phyloP scores from a whole-genome alignment of 2,329 filamentous ascomycete species.

The Pseudogymnoascus sp. region DNA sequence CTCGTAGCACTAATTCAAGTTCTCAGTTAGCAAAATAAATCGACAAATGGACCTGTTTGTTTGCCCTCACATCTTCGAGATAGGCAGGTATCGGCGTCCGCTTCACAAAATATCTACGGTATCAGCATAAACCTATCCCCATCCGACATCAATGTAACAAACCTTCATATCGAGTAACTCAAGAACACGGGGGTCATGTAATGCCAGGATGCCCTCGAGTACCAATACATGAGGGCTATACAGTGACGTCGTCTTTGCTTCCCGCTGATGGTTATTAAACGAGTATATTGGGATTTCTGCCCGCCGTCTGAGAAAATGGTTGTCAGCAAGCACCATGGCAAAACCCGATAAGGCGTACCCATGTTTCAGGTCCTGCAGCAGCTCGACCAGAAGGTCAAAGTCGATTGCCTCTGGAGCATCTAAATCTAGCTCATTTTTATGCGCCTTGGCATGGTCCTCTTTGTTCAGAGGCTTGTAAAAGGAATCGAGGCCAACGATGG shows the following conservation, averaged over 20 bases:
- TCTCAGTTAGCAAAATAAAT: slow-evolving; percentile 3
- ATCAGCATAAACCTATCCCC: slow-evolving; percentile 10
- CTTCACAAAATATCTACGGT: slow-evolving; percentile 81
- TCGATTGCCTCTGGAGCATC: slow-evolving; percentile 92
- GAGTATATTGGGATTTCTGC: slow-evolving; percentile 93
- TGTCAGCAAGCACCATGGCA: background rate
- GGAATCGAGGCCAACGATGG: slow-evolving; percentile 96
- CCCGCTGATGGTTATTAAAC: slow-evolving; percentile 80
- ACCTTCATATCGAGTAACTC: slow-evolving; percentile 88
- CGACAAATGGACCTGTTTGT: background rate
- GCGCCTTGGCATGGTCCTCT: slow-evolving; percentile 73
- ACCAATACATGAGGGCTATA: slow-evolving; percentile 96
- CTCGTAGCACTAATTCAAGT: slow-evolving; percentile 52
- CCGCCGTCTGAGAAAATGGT: slow-evolving; percentile 34
- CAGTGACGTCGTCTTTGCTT: slow-evolving; percentile 74
- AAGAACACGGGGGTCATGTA: slow-evolving; percentile 80
- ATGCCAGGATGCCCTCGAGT: slow-evolving; percentile 89
- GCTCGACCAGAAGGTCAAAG: slow-evolving; percentile 79
- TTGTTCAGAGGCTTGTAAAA: slow-evolving; percentile 87
- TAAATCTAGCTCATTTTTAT: slow-evolving; percentile 90
- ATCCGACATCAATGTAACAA: background rate
- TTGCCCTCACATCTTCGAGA: slow-evolving; percentile 66
- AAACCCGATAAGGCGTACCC: slow-evolving; percentile 53
- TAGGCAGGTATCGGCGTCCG: slow-evolving; percentile 88
- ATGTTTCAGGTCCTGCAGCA: slow-evolving; percentile 76